These are phyloP conservation scores for Crataegus laevigata DNA, from an alignment of 306 rosid genomes.

Conservation along the genomic window DNA sequence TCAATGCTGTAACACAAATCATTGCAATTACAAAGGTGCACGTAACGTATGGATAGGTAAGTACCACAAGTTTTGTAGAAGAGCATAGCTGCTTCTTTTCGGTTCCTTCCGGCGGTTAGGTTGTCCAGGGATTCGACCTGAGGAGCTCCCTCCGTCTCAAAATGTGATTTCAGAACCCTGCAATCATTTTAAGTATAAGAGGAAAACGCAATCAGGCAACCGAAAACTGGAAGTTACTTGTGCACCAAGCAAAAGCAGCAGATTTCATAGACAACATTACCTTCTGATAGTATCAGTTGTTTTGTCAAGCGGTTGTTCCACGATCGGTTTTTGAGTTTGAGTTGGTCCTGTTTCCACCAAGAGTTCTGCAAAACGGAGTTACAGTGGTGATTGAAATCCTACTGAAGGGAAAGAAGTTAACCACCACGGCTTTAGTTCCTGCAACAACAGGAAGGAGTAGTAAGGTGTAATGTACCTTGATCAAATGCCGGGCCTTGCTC, in stretches of 20 bases:
- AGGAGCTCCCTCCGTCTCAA: slow-evolving; percentile 59
- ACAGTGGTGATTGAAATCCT: slow-evolving; percentile 1
- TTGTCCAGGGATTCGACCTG: slow-evolving; percentile 53
- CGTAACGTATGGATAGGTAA: not conserved
- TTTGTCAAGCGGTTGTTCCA: slow-evolving; percentile 36
- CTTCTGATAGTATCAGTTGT: slow-evolving; percentile 55
- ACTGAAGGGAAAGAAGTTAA: slow-evolving; percentile 9
- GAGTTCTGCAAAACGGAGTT: slow-evolving; percentile 46
- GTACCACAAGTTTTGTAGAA: slow-evolving; percentile 82
- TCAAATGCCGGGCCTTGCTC: slow-evolving; percentile 47
- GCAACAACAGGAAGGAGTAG: not conserved
- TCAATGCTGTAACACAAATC: not conserved
- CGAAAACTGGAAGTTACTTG: not conserved
- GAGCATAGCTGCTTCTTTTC: slow-evolving; percentile 60
- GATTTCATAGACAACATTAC: slow-evolving; percentile 29
- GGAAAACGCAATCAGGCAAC: not conserved
- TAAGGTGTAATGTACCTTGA: slow-evolving; percentile 39
- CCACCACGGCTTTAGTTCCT: not conserved
- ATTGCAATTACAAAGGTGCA: not conserved
- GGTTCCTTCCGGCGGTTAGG: slow-evolving; percentile 57
- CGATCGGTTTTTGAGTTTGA: slow-evolving; percentile 50
- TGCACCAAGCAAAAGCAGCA: not conserved
- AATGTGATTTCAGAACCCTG: slow-evolving; percentile 79
- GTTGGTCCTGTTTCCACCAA: slow-evolving; percentile 76
- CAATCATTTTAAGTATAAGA: slow-evolving; percentile 9